Percentiles rank a stretch among this genome's conserved stretches.
phyloP scores from a whole-genome alignment of 73 alveolate genomes.

The Symbiodinium pilosum region DNA sequence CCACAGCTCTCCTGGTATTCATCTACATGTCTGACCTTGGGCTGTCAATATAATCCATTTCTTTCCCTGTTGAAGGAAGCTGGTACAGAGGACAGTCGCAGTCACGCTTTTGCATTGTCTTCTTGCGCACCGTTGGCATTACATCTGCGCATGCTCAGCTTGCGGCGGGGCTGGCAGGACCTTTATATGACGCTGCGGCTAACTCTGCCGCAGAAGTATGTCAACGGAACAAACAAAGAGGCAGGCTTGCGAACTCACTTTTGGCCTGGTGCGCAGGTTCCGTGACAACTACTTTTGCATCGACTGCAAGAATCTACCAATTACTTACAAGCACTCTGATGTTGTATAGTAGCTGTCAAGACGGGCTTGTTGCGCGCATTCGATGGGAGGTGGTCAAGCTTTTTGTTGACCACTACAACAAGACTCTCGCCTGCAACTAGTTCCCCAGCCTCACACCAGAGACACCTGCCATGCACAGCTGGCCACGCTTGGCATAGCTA shows the following conservation, averaged over 20 bases:
- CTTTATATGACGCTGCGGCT: conserved; percentile 89
- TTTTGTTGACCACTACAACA: conserved; percentile 93
- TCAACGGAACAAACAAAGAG: conserved; percentile 74
- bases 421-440: conserved; percentile 17
- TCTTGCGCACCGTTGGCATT: too few species aligned
- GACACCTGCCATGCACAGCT: not conserved
- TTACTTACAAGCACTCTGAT: too few species aligned
- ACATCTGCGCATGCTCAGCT: too few species aligned
- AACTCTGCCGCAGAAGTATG: conserved; percentile 72
- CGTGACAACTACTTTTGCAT: not conserved
- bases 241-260: not conserved
- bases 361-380: not conserved
- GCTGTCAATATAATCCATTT: too few species aligned
- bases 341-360: too few species aligned
- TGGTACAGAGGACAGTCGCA: conserved; percentile 34
- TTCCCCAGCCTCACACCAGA: too few species aligned
- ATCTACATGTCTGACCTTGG: too few species aligned
- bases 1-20: not conserved
- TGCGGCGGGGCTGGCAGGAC: conserved; percentile 20
- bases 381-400: conserved; percentile 46
- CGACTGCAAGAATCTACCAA: not conserved
- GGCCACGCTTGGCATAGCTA: not conserved
- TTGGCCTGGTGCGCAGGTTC: too few species aligned
- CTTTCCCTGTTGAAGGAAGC: conserved; percentile 57
- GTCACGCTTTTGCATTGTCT: too few species aligned